phyloP scores from a whole-genome alignment of 1,284 basidiomycete genomes.

The Pseudozyma hubeiensis region DNA sequence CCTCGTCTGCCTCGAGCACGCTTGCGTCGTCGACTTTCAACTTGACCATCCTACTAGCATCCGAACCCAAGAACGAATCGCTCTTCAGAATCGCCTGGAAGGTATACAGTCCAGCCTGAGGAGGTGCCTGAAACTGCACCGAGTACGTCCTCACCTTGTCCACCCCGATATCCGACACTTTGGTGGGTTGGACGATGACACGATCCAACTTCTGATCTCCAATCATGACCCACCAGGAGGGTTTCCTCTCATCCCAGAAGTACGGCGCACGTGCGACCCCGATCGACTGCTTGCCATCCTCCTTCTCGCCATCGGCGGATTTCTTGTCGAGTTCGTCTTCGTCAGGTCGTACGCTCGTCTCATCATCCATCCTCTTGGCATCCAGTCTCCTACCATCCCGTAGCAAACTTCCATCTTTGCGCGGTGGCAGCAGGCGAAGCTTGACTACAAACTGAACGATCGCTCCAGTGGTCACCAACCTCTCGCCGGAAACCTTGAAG shows the following conservation, averaged over 20 bases:
- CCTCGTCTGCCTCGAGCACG: conserved; percentile 70
- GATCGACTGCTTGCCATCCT: conserved; percentile 70
- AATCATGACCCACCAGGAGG: conserved; percentile 74
- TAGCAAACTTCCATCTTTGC: conserved; percentile 59
- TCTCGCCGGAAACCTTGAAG: conserved; percentile 89
- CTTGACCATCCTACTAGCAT: conserved; percentile 70
- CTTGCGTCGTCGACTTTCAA: conserved; percentile 77
- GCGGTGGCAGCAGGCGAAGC: conserved; percentile 76
- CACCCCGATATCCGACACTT: conserved; percentile 75
- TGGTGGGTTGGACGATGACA: conserved; percentile 89
- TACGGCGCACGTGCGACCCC: conserved; percentile 88
- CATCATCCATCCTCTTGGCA: conserved; percentile 69
- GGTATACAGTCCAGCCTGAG: conserved; percentile 83
- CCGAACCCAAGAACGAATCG: conserved; percentile 88
- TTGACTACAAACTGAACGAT: conserved; percentile 90
- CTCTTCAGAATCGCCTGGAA: conserved; percentile 88
- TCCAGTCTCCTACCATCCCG: conserved; percentile 53
- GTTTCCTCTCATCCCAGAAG: conserved; percentile 73
- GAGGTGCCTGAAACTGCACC: conserved; percentile 94
- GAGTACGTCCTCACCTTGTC: conserved; percentile 84
- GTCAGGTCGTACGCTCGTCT: conserved; percentile 60
- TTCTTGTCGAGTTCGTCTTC: conserved; percentile 33
- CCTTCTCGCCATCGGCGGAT: conserved; percentile 19
- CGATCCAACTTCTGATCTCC: conserved; percentile 90
- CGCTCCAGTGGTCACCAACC: conserved; percentile 85